A percentile compares a stretch with the other conserved stretches of the same genome.
Evolutionary conservation across 1,139 yeast genomes (phyloP).

Genomic region (Blastobotrys malaysiensis): DNA sequence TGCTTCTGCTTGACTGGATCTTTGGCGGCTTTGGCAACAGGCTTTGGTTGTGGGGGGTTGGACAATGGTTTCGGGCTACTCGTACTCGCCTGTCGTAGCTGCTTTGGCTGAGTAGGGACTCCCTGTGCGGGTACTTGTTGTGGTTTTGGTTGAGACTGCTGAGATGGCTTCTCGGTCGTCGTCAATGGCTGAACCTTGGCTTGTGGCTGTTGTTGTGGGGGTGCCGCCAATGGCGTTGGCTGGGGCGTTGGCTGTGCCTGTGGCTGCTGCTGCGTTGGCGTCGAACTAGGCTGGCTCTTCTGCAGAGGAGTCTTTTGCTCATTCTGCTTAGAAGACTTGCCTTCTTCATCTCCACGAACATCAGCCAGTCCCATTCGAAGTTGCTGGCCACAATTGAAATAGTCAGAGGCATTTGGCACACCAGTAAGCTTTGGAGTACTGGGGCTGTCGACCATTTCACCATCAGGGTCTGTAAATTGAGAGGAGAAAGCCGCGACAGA

Average conservation of each 20-base stretch:
- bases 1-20: neutral
- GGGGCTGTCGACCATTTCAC: neutral
- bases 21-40: neutral
- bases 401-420: neutral
- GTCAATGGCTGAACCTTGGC: too few relatives aligned
- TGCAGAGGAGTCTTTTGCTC: neutral
- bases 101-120: neutral
- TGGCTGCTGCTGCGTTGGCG: neutral
- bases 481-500: neutral
- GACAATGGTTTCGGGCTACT: too few relatives aligned
- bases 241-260: conserved; percentile 4
- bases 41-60: too few relatives aligned
- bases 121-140: too few relatives aligned
- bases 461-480: neutral
- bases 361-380: neutral
- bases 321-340: neutral
- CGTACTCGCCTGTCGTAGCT: neutral
- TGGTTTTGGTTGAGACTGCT: conserved; percentile 1
- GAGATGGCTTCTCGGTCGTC: too few relatives aligned
- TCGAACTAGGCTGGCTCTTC: neutral
- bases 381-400: neutral
- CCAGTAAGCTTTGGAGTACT: neutral
- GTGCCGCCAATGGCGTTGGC: neutral
- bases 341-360: neutral
- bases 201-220: neutral